phyloP scores from a whole-genome alignment of 1,139 yeast species.

The Protomyces inouyei region DNA sequence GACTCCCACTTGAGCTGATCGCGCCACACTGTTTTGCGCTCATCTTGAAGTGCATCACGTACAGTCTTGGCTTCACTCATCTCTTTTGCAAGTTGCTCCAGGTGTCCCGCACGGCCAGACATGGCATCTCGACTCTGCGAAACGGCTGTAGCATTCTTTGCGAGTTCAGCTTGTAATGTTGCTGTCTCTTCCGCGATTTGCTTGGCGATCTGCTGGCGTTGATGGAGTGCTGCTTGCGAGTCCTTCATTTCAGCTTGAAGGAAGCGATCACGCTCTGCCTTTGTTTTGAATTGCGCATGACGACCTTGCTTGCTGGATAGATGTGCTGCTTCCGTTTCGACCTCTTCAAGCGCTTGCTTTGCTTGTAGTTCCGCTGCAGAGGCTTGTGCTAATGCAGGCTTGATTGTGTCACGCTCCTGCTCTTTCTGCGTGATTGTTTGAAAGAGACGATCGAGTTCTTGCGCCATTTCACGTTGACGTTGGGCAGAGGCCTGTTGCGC shows the following conservation, averaged over 20 bases:
- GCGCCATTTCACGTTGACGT: conserved; percentile 27
- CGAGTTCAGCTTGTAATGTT: conserved; percentile 38
- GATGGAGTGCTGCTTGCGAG: conserved; percentile 40
- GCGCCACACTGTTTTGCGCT: conserved; percentile 72
- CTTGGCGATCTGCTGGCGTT: conserved; percentile 32
- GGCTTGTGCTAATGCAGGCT: conserved; percentile 47
- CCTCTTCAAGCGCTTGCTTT: conserved; percentile 42
- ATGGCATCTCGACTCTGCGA: conserved; percentile 23
- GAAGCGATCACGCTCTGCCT: conserved; percentile 65
- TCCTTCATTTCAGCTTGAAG: conserved; percentile 49
- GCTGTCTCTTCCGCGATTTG: conserved; percentile 38
- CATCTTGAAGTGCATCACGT: conserved; percentile 50
- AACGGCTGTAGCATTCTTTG: conserved; percentile 26
- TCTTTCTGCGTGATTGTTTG: conserved; percentile 31
- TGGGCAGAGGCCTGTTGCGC: conserved; percentile 29
- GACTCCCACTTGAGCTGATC: conserved; percentile 63
- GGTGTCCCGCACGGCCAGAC: conserved; percentile 27
- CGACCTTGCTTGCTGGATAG: conserved; percentile 72
- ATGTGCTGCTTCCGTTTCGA: conserved; percentile 56
- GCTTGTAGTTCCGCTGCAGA: conserved; percentile 45
- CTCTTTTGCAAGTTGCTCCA: conserved; percentile 27
- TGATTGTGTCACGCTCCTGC: conserved; percentile 16
- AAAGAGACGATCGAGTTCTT: conserved; percentile 34
- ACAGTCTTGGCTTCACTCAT: conserved; percentile 22
- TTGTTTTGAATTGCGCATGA: conserved; percentile 54